These are phyloP conservation scores for Thielaviopsis punctulata DNA, from an alignment of 2,329 filamentous ascomycete species.

Conservation along the genomic window DNA sequence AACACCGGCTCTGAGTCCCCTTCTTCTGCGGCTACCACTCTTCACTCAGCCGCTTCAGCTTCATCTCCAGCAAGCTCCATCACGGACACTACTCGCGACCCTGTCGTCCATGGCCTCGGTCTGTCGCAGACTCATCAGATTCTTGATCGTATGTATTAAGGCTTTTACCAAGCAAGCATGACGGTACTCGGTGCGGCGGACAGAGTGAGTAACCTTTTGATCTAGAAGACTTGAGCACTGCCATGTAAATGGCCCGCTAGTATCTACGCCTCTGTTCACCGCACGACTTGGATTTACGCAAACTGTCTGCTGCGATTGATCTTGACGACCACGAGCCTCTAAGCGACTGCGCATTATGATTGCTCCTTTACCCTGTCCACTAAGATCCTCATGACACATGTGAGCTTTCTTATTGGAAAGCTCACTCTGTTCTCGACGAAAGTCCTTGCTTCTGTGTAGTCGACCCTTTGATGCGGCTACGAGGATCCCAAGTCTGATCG, in stretches of 20 bases:
- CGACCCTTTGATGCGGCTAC: background rate
- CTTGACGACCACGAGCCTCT: background rate
- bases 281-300: background rate
- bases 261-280: background rate
- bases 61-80: slow-evolving; percentile 45
- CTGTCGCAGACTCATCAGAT: slow-evolving; percentile 29
- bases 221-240: slow-evolving; percentile 1
- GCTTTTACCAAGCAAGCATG: background rate
- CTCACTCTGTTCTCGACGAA: background rate
- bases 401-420: background rate
- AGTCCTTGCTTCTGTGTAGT: background rate
- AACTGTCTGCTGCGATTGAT: background rate
- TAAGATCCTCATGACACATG: background rate
- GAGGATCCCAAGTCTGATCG: background rate
- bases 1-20: slow-evolving; percentile 52
- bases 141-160: slow-evolving; percentile 8
- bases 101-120: slow-evolving; percentile 42
- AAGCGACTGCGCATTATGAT: background rate
- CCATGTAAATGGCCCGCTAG: background rate
- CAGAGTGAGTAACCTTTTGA: slow-evolving; percentile 5
- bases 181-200: background rate
- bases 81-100: slow-evolving; percentile 45
- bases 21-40: slow-evolving; percentile 49
- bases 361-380: background rate
- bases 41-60: slow-evolving; percentile 25